Percentiles rank a stretch among this genome's conserved stretches.
phyloP scores from a whole-genome alignment of 305 asterid genomes.

The Fraxinus nigra region DNA sequence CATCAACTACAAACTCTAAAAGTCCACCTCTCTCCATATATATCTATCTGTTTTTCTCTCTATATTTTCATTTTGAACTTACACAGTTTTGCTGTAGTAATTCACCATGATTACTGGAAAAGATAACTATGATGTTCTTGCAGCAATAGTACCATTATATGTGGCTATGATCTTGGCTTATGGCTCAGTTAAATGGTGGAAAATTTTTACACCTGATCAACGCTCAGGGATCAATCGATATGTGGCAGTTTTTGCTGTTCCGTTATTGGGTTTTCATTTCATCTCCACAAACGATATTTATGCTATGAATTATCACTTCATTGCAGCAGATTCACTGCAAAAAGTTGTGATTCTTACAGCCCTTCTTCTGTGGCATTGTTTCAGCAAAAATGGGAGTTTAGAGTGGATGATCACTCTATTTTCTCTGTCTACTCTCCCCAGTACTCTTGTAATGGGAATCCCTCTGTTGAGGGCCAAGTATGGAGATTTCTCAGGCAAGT shows the following conservation, averaged over 20 bases:
- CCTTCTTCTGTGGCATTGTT: constrained; percentile 60
- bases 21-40: neutral
- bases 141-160: constrained; percentile 77
- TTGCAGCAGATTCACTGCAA: constrained; percentile 83
- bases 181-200: constrained; percentile 91
- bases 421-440: constrained; percentile 79
- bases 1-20: neutral
- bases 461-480: constrained; percentile 81
- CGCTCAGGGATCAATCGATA: constrained; percentile 85
- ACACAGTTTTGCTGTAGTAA: neutral
- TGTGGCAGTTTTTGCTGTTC: constrained; percentile 90
- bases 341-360: constrained; percentile 65
- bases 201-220: constrained; percentile 87
- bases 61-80: neutral
- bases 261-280: constrained; percentile 81
- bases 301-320: constrained; percentile 82
- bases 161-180: constrained; percentile 89
- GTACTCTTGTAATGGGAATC: constrained; percentile 90
- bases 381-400: constrained; percentile 52
- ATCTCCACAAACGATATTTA: constrained; percentile 70
- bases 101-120: constrained; percentile 67
- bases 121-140: constrained; percentile 80
- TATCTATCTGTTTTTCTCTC: neutral
- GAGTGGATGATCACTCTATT: constrained; percentile 88
- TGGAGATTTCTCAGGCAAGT: constrained; percentile 75